A percentile compares a stretch with the other conserved stretches of the same genome.
Evolutionary conservation across 2,329 filamentous ascomycete genomes (phyloP).

Genomic region (Penicillium sp.): DNA sequence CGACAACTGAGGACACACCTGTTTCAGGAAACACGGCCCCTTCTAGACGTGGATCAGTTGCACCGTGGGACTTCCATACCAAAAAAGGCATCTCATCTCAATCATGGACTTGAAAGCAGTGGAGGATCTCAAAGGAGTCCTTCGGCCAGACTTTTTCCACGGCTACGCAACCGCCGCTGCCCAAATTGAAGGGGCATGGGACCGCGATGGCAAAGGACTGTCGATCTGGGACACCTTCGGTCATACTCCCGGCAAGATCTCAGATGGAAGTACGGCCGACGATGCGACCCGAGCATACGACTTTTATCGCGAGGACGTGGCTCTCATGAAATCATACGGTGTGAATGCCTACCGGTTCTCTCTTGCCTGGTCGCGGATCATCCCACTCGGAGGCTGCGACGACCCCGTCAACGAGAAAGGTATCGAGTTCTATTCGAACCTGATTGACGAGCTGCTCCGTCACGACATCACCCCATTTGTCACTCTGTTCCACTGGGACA

Average conservation of each 20-base stretch:
- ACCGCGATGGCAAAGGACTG: slow-evolving; percentile 66
- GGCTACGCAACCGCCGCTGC: slow-evolving; percentile 27
- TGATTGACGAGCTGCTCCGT: slow-evolving; percentile 67
- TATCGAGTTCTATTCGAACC: slow-evolving; percentile 67
- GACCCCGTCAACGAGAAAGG: slow-evolving; percentile 71
- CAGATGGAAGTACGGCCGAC: slow-evolving; percentile 63
- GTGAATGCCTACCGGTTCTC: slow-evolving; percentile 74
- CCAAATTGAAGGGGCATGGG: slow-evolving; percentile 69
- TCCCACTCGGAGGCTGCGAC: slow-evolving; percentile 67
- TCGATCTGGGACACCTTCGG: slow-evolving; percentile 82
- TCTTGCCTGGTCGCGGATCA: slow-evolving; percentile 67
- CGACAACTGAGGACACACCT: too few species aligned
- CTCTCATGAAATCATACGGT: slow-evolving; percentile 64
- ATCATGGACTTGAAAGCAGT: slow-evolving; percentile 23
- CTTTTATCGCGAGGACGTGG: slow-evolving; percentile 65
- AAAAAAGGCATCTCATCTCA: neutral
- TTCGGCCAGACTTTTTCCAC: slow-evolving; percentile 25
- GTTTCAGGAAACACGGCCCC: too few species aligned
- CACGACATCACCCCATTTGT: slow-evolving; percentile 70
- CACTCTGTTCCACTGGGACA: slow-evolving; percentile 78
- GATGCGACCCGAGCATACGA: slow-evolving; percentile 78
- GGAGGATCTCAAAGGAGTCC: slow-evolving; percentile 22
- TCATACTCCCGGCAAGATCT: slow-evolving; percentile 67
- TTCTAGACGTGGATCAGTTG: too few species aligned
- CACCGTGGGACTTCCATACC: neutral